These are phyloP conservation scores for Globisporangium parvum DNA, from an alignment of 352 stramenopile genomes.

Conservation along the genomic window DNA sequence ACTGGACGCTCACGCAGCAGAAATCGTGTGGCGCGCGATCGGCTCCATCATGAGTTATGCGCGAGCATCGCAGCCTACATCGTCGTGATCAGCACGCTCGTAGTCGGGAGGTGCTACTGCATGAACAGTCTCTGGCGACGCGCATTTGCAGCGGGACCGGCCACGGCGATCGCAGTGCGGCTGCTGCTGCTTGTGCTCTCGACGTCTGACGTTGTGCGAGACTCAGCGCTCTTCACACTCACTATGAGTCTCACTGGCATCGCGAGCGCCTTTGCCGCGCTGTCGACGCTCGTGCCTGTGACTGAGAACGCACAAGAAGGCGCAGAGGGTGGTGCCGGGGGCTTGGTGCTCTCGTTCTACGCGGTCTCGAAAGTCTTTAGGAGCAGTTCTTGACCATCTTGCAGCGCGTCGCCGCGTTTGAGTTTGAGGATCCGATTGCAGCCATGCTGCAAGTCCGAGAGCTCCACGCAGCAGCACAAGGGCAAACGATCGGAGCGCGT, in stretches of 20 bases:
- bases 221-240: constrained; percentile 20
- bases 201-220: constrained; percentile 21
- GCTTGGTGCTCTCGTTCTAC: constrained; percentile 14
- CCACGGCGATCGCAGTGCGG: constrained; percentile 23
- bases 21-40: constrained; percentile 19
- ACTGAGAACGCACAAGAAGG: constrained; percentile 14
- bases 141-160: constrained; percentile 27
- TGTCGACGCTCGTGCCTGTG: constrained; percentile 26
- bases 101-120: constrained; percentile 25
- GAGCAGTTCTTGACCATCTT: constrained; percentile 11
- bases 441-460: constrained; percentile 4
- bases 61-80: constrained; percentile 23
- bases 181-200: constrained; percentile 20
- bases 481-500: constrained; percentile 8
- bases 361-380: constrained; percentile 15
- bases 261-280: constrained; percentile 24
- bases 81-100: constrained; percentile 30
- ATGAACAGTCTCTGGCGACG: constrained; percentile 34
- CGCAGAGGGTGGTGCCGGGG: constrained; percentile 11
- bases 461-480: constrained; percentile 8
- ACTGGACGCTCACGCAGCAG: constrained; percentile 20
- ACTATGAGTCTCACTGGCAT: constrained; percentile 22
- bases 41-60: constrained; percentile 15
- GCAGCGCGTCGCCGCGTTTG: neutral
- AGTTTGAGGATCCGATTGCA: constrained; percentile 7